Base-by-base conservation (phyloP, 345 rosid genomes). In the Salix udensis region DNA sequence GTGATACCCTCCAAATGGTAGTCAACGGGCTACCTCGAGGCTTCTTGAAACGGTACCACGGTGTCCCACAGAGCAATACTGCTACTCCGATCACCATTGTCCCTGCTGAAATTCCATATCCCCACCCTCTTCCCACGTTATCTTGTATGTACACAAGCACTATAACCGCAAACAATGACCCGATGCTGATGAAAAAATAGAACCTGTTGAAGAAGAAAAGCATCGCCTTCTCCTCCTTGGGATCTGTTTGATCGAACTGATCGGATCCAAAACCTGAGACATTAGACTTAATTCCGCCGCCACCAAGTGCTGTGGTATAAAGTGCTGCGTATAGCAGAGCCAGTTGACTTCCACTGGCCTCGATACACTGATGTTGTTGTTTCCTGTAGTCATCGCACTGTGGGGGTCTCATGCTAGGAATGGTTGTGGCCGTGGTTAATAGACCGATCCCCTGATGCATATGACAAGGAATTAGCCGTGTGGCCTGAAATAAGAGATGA, bases 191-290 rank as follows among this genome's bases (percentile, higher is more conserved):
- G 39, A 81, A 78, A 73, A 82, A 82, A 46, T 74, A 82, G 67
- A 82, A 82, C 71, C 84, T 66, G 40, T 78, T 82, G 79, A 82
- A 82, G 79, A 82, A 82, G 73, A 82, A 74, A 0, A 62, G 40
- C 82, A 76, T 82, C 61, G 90, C 86, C 84, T 89, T 93, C 84
- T 87, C 88, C 75, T 95, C 98, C 68, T 89, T 89, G 0, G 97
- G 98, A 71, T 95, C 97, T 19, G 84, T 78, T 1, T 69, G 37
- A 65, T 95, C 96, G 60, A 93, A 95, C 62, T 95, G 97, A 65
- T 95, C 97, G 0, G 98, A 89, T n/a, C 97, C 97, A 53, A 93
- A 95, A 53, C 97, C 94, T 0, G 98, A 95, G 40, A 93, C 97
- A 60, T 91, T 93, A 11, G 98, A 95, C 82, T 95, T 93, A 77